Conservation (phyloP, 78 protist species). For the Tieghemostelium lacteum region DNA sequence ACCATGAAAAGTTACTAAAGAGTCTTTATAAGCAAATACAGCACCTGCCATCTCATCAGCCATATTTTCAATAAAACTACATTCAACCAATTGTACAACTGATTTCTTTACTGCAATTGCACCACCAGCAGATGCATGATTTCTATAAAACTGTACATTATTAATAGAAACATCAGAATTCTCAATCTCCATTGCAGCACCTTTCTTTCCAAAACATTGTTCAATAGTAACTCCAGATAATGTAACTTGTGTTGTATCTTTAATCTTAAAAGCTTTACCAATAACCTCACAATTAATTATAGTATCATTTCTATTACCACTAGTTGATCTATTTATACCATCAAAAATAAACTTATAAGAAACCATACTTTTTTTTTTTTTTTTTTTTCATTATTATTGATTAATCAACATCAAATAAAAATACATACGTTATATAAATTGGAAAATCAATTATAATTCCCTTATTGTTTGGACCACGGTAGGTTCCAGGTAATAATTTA, state of each 20-base stretch:
- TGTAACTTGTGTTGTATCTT: not conserved
- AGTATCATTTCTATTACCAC: too few relatives aligned
- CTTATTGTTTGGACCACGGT: not conserved
- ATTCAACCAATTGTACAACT: not conserved
- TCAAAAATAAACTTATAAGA: too few relatives aligned
- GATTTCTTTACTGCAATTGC: too few relatives aligned
- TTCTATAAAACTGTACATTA: not conserved
- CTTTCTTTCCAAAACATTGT: not conserved
- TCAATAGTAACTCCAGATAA: not conserved
- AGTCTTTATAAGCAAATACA: too few relatives aligned
- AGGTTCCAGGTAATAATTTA: not conserved
- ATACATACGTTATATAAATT: too few relatives aligned
- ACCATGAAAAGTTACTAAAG: too few relatives aligned
- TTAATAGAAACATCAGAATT: not conserved
- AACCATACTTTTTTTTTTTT: too few relatives aligned
- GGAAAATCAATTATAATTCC: not conserved
- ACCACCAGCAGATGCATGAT: not conserved
- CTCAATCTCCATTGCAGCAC: conserved; percentile 5
- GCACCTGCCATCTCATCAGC: too few relatives aligned
- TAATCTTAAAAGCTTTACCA: not conserved
- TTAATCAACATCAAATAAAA: too few relatives aligned
- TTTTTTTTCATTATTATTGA: too few relatives aligned
- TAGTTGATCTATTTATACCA: too few relatives aligned
- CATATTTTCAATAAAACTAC: too few relatives aligned
- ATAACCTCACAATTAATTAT: not conserved